Base-by-base conservation (phyloP, 495 filamentous ascomycete genomes). In the Penicillium tannophilum region DNA sequence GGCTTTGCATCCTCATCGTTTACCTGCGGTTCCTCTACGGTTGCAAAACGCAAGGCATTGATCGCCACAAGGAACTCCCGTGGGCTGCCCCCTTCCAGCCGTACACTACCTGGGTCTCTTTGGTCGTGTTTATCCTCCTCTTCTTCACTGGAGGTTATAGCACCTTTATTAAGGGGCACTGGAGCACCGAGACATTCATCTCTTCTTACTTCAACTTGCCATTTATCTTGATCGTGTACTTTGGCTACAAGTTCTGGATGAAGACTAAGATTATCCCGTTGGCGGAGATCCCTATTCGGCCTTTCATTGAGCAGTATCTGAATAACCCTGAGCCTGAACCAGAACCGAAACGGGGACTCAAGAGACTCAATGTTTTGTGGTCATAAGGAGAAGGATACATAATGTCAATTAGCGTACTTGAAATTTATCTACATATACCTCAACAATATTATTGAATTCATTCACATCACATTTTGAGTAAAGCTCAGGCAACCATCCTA, bases 11-110 rank as follows among this genome's bases (percentile, higher is more conserved):
- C 49, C 76, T 72, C 42, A 66, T 85, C 19, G 74, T 79, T 19
- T 86, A 82, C 55, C 64, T 86, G 2, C 79, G 80, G 4, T 87
- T 87, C 64, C 71, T 71, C 47, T 79, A 81, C 52, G 85, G 81
- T 0, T 75, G 73, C 56, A 58, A 65, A n/a, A 76, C 62, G 23
- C 85, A 87, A 53, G 70, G 72, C 2, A 72, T 86, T 33, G 55
- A 66, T 26, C 65, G 55, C 49, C 64, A 55, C 28, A 51, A 28
- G n/a, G 72, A 79, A n/a, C 71, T 86, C 24, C 79, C 83, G 8
- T 87, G 81, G 67, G 69, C 75, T 6, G 76, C 78, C 39, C 63
- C 61, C 2, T 58, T 83, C 3, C 83, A 86, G 65, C 84, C 84
- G 6, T 82, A 72, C 60, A 71, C 66, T 11, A 68, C 83, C 0